Evolutionary conservation across 2,329 filamentous ascomycete genomes (phyloP), one percentile per base, ranked within the genome.

Genomic region (Seiridium unicorne): DNA sequence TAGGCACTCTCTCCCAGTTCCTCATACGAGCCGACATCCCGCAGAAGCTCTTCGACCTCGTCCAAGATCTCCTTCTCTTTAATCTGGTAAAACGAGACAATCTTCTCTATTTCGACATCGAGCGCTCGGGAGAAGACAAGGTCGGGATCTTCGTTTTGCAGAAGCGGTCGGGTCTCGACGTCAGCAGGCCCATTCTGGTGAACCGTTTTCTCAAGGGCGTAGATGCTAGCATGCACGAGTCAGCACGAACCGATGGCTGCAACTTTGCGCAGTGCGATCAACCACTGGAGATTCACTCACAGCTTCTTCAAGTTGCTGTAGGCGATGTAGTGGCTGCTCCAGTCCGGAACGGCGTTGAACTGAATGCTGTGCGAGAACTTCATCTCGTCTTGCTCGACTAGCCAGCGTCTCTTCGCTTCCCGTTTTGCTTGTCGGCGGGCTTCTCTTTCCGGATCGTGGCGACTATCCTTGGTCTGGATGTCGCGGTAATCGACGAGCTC

Each of bases 321-420:
- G 62, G 93, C 91, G 72, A 99, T 96, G 77, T 99, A 99, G 77
- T 98, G 88, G 70, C 89, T 93, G 81, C 92, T 97, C 95, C 95
- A 99, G 78, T 99, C 95, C n/a, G 95, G 95, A 69, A 99, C 95
- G 64, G 95, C 93, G 81, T 99, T 99, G 80, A 99, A 99, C 82
- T 99, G 95, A 69, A 99, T 89, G 78, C 94, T 98, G 76, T 99
- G 95, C 18, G 94, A 98, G 83, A 99, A 99, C 89, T 98, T 98
- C 95, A 99, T 99, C 73, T 92, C 91, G 87, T 90, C 88, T 66
- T 82, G 85, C 68, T 88, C 81, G 68, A 91, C 85, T 69, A 93
- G 87, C 82, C 85, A 85, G 71, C 81, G 80, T 74, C 86, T 84
- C 81, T 93, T 93, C 74, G 83, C 80, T 66, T 77, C 76, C 70